Conservation (phyloP, 148 eudicot species). For the Selenicereus undatus region DNA sequence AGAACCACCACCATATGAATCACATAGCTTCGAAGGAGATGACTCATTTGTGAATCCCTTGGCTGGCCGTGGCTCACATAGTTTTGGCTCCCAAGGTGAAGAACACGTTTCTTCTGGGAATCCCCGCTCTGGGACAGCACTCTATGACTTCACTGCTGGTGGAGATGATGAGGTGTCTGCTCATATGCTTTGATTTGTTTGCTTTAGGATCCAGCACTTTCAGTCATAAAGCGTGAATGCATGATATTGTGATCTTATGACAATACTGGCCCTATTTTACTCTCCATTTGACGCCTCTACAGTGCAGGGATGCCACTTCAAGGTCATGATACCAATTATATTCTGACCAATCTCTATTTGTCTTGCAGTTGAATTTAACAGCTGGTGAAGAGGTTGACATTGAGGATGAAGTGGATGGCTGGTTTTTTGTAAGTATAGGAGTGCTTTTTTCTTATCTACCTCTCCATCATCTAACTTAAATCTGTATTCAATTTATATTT, state of each 20-base stretch:
- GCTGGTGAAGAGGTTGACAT: constrained; percentile 94
- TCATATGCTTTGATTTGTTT: constrained; percentile 5
- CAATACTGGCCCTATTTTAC: background rate
- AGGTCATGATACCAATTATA: background rate
- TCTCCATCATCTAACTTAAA: too few species aligned
- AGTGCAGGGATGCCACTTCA: background rate
- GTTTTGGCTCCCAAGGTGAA: constrained; percentile 67
- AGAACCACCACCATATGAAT: constrained; percentile 85
- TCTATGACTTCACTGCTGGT: constrained; percentile 97
- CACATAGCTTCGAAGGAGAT: constrained; percentile 60
- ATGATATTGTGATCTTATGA: background rate
- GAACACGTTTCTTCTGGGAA: constrained; percentile 59
- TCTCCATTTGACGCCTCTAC: background rate
- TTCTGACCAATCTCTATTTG: background rate
- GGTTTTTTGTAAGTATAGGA: constrained; percentile 91
- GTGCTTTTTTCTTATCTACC: too few species aligned
- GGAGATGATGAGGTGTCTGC: constrained; percentile 91
- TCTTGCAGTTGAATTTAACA: constrained; percentile 76
- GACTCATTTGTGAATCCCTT: constrained; percentile 84
- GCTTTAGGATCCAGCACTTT: background rate
- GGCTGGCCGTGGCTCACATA: constrained; percentile 65
- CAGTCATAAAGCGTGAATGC: background rate
- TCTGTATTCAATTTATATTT: too few species aligned
- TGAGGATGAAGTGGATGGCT: constrained; percentile 95
- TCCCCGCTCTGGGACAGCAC: constrained; percentile 72